Evolutionary conservation across 2,329 filamentous ascomycete genomes (phyloP), one percentile per base, ranked within the genome.

Genomic region (Nigrospora oryzae): DNA sequence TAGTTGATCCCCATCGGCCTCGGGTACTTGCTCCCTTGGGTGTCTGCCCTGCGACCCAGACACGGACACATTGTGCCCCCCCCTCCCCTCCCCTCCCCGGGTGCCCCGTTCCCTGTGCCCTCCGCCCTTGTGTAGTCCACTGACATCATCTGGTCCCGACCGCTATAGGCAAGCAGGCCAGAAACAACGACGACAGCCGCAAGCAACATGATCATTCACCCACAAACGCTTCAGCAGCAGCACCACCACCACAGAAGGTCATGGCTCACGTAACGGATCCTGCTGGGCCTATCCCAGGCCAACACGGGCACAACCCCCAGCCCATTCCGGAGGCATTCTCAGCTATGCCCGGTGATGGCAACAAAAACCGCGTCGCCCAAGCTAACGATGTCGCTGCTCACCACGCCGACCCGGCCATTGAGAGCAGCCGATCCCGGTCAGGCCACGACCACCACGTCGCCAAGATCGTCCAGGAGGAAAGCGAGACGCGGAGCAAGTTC

Each of bases 401-500:
- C 51, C 78, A 78, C 28, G 75, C 71, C 32, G 77, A 79, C 48
- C 83, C 88, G 54, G 74, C 77, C 54, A 54, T 66, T 13, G 52
- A 53, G 19, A 48, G 57, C 40, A 56, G 56, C 44, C 65, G 64
- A 47, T 51, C 56, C 33, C 77, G 63, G 58, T 62, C 50, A 50
- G 65, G 72, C 46, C 74, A 75, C 49, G 83, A 87, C 5, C 74
- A 79, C 36, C 86, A 91, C 49, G 75, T 96, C 28, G 86, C 89
- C 61, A 83, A 86, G 57, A 83, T 97, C 36, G 82, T 98, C 2
- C 88, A 89, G 46, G 93, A 97, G 62, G 93, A 97, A 71, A 88
- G 89, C 48, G 86, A 87, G 58, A 88, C 73, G 66, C 87, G 83
- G 63, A 81, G 81, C 61, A 95, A 90, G 65, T 83, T 97, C 59